These are phyloP conservation scores for Ascoidea asiatica DNA, from an alignment of 805 yeast genomes.

Conservation along the genomic window DNA sequence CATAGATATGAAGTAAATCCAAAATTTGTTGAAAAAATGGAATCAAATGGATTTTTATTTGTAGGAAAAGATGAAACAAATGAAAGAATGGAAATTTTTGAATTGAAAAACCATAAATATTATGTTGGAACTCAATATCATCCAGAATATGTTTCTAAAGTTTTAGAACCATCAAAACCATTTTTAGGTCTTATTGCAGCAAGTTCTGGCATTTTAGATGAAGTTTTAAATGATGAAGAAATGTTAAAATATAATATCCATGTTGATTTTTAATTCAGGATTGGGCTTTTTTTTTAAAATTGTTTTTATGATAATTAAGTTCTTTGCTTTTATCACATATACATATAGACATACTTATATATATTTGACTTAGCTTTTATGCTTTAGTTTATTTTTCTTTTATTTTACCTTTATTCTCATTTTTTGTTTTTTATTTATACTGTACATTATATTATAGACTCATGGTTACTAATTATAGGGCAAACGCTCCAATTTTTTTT, in stretches of 20 bases:
- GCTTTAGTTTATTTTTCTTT: no score
- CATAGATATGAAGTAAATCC: constrained; percentile 98
- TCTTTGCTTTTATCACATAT: no score
- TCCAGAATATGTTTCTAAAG: constrained; percentile 95
- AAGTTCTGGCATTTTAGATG: constrained; percentile 67
- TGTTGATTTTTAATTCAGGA: no score
- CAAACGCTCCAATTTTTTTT: no score
- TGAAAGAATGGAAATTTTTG: constrained; percentile 89
- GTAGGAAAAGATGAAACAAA: constrained; percentile 89
- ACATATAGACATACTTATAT: no score
- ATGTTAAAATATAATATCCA: constrained; percentile 7
- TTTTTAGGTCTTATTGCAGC: constrained; percentile 96
- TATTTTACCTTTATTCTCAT: no score
- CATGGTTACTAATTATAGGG: no score
- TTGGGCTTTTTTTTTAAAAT: no score
- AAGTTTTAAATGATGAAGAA: constrained; percentile 32
- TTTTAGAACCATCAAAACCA: constrained; percentile 92
- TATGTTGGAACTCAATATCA: constrained; percentile 95
- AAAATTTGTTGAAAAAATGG: constrained; percentile 53
- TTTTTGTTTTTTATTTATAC: no score
- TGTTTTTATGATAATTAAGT: no score
- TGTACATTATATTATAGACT: no score
- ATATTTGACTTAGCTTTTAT: no score
- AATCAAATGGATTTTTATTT: constrained; percentile 67
- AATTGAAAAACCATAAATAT: constrained; percentile 77